Percentiles rank a stretch among this genome's conserved stretches.
Conservation (phyloP, 2,329 filamentous ascomycete genomes). For the Ascochyta fabae region DNA sequence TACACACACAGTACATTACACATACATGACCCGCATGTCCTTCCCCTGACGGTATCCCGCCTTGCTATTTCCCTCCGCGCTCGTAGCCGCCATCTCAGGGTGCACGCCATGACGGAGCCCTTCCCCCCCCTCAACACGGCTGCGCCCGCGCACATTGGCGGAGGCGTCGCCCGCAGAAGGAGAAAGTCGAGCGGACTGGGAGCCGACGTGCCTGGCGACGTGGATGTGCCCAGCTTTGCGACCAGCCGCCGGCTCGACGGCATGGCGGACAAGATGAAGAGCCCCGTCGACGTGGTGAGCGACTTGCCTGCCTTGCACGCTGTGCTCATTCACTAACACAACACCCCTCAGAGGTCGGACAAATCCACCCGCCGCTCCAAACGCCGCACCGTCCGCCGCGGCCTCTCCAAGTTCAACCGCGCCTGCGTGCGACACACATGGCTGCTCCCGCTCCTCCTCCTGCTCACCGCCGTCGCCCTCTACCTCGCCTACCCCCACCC, state of each 20-base stretch:
- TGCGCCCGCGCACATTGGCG: slow-evolving; percentile 17
- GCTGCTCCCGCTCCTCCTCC: slow-evolving; percentile 72
- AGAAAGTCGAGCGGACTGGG: slow-evolving; percentile 58
- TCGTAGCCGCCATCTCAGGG: background rate
- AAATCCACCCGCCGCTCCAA: slow-evolving; percentile 51
- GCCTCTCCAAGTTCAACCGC: slow-evolving; percentile 55
- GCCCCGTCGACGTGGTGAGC: slow-evolving; percentile 28
- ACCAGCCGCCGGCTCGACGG: slow-evolving; percentile 43
- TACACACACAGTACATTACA: background rate
- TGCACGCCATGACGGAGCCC: slow-evolving; percentile 38
- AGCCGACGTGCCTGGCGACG: slow-evolving; percentile 61
- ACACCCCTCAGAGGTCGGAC: slow-evolving; percentile 25
- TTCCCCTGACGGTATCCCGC: too few relatives aligned
- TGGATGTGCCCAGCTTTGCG: slow-evolving; percentile 57
- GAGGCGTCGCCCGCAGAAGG: slow-evolving; percentile 37
- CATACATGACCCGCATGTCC: background rate
- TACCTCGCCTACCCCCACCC: slow-evolving; percentile 79
- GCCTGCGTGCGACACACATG: slow-evolving; percentile 63
- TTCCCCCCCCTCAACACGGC: slow-evolving; percentile 40
- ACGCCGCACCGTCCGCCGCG: slow-evolving; percentile 53
- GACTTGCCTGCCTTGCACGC: background rate
- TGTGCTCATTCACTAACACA: slow-evolving; percentile 7
- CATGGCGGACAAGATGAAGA: slow-evolving; percentile 3
- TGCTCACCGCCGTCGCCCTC: slow-evolving; percentile 66
- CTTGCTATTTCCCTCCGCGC: background rate